Conservation (phyloP, 768 basidiomycete genomes). For the Suillus subaureus region DNA sequence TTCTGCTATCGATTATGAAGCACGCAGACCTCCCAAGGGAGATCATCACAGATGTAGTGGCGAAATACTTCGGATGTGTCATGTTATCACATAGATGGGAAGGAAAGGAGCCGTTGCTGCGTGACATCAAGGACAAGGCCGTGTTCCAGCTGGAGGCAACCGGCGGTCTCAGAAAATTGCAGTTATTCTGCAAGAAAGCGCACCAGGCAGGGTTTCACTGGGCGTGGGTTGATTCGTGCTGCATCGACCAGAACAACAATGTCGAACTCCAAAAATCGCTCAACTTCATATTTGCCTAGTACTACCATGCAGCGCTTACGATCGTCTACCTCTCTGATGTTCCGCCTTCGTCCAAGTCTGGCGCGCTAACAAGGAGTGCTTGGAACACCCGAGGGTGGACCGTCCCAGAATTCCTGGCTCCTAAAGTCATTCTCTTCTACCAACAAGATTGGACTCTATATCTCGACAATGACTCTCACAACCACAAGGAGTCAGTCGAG, state of each 20-base stretch:
- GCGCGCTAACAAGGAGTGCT: background rate
- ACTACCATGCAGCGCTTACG: background rate
- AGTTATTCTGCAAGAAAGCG: background rate
- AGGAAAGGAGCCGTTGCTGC: background rate
- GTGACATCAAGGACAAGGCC: background rate
- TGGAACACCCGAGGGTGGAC: background rate
- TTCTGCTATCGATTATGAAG: background rate
- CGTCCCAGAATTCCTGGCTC: background rate
- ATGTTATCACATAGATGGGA: constrained; percentile 1
- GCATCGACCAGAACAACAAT: background rate
- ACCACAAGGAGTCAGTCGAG: background rate
- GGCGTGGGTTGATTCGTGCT: background rate
- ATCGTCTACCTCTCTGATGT: background rate
- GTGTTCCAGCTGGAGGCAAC: background rate
- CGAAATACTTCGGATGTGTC: background rate
- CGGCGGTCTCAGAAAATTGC: background rate
- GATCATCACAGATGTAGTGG: background rate
- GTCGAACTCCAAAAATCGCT: background rate
- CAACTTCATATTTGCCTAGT: background rate
- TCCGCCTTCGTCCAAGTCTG: background rate
- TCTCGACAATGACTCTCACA: background rate
- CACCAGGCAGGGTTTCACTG: background rate
- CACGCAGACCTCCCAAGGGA: background rate
- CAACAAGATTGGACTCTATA: background rate
- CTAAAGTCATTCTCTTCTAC: background rate